These are phyloP conservation scores for Ajuga reptans DNA, from an alignment of 305 asterid genomes.

Conservation along the genomic window DNA sequence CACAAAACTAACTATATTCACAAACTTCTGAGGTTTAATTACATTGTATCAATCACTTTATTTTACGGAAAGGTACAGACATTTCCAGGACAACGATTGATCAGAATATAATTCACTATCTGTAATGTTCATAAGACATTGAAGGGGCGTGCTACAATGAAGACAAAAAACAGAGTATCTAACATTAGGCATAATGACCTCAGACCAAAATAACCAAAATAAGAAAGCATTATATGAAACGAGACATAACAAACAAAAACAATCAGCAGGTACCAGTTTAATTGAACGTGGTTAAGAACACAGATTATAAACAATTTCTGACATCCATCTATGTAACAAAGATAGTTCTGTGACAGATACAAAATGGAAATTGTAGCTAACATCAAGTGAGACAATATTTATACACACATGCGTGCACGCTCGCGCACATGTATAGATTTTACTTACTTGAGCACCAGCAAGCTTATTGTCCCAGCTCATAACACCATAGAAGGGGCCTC, in stretches of 20 bases:
- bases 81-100: background rate
- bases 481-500: slow-evolving; percentile 95
- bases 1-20: background rate
- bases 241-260: background rate
- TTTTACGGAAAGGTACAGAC: background rate
- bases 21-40: background rate
- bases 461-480: slow-evolving; percentile 93
- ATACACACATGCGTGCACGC: background rate
- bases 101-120: background rate
- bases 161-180: background rate
- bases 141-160: background rate
- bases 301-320: background rate
- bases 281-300: background rate
- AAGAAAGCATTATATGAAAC: background rate
- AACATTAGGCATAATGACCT: background rate
- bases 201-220: background rate
- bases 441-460: slow-evolving; percentile 86
- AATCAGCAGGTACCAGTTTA: background rate
- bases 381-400: background rate
- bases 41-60: background rate
- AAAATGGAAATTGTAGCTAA: background rate
- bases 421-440: background rate
- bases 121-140: background rate
- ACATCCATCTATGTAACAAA: background rate
- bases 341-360: background rate